Base-by-base conservation (phyloP, 192 early-diverging fungal genomes). In the Thoreauomyces humboldtii region DNA sequence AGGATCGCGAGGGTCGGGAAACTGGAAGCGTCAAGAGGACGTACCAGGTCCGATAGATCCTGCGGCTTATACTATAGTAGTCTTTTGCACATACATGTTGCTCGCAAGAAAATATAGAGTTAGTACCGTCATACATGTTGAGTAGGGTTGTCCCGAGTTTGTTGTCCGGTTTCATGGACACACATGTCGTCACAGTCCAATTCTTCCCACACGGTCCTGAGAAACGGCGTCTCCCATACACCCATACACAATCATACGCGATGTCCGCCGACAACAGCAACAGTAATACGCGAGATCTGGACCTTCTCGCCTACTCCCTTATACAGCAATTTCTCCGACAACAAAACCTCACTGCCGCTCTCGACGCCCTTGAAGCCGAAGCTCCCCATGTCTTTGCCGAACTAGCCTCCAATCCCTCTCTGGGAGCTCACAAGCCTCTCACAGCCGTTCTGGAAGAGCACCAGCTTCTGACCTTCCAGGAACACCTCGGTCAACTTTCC, bases 321-420 rank as follows among this genome's bases (percentile, higher is more conserved):
- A 72, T 84, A 1, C 63, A 68, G 27, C 45, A 69, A 4, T 84
- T 82, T 58, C 68, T 84, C 15, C 36, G 61, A n/a, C 60, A 68
- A 17, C 57, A 72, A 27, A 75, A 70, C 31, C 77, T 78, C 34
- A 62, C 61, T 27, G 55, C 41, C 12, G 73, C 82, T 5, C 72
- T 77, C 9, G 65, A 75, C 34, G 66, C 70, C n/a, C 76, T 78
- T 14, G 47, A 77, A 15, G 34, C 65, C 24, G 82, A 84, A 42
- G 82, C 81, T 15, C 38, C 54, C 12, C 56, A 59, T 14, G 33
- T 37, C 28, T 46, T 67, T 66, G 43, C 62, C 67, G 22, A 68
- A 66, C 55, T 73, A 58, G 55, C 66, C 67, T 28, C 65, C 71
- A 31, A 74, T 63, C n/a, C n/a, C 33, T 5, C 9, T 29, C 44